Evolutionary conservation across 2,329 filamentous ascomycete species (phyloP).

Genomic region (Paracorniculantispora psalliotae): DNA sequence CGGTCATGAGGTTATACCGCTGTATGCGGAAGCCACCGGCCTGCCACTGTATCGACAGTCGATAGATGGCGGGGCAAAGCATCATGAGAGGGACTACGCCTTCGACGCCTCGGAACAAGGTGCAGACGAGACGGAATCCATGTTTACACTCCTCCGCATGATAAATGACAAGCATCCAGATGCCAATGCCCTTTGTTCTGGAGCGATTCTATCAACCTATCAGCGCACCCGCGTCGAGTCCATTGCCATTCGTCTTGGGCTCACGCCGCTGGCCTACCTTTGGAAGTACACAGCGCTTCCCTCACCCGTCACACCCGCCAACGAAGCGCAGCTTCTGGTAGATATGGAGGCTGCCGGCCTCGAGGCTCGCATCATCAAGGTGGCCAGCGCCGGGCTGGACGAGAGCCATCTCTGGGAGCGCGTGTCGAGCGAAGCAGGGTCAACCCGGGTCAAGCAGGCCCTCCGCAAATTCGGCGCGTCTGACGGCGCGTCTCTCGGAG

Average conservation of each 20-base stretch:
- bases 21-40: slow-evolving; percentile 73
- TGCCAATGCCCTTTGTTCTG: slow-evolving; percentile 81
- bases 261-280: slow-evolving; percentile 78
- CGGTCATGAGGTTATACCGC: slow-evolving; percentile 78
- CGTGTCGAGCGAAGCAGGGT: slow-evolving; percentile 55
- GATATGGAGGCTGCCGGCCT: slow-evolving; percentile 78
- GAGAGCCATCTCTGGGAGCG: slow-evolving; percentile 76
- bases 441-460: slow-evolving; percentile 44
- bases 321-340: slow-evolving; percentile 58
- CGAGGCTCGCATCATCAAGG: slow-evolving; percentile 90
- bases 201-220: slow-evolving; percentile 91
- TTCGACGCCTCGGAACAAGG: slow-evolving; percentile 21
- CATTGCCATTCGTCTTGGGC: slow-evolving; percentile 75
- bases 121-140: slow-evolving; percentile 83
- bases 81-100: slow-evolving; percentile 67
- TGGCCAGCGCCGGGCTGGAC: slow-evolving; percentile 84
- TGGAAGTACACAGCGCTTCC: slow-evolving; percentile 86
- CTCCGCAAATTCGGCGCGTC: slow-evolving; percentile 63
- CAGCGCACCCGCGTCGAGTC: slow-evolving; percentile 95
- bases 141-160: slow-evolving; percentile 67
- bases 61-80: slow-evolving; percentile 67
- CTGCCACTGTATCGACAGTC: slow-evolving; percentile 78
- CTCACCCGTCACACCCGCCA: slow-evolving; percentile 28
- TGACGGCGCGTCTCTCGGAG: slow-evolving; percentile 73
- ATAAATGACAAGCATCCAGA: slow-evolving; percentile 67